Base-by-base conservation (phyloP, 108 stramenopile species). In the Conticribra weissflogii region DNA sequence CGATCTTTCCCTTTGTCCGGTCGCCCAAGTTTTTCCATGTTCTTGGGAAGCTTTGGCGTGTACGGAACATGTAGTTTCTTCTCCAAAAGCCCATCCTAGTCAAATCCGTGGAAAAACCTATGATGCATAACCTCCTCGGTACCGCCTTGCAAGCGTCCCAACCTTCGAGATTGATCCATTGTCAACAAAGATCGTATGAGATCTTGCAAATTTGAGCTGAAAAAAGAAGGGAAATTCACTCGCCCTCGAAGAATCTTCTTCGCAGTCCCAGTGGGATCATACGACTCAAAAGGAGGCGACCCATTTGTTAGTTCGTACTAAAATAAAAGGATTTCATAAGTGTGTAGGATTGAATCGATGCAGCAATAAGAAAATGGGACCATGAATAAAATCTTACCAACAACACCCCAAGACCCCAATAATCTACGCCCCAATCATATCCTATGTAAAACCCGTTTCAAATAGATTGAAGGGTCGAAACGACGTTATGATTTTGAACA, bases 271-370 rank as follows among this genome's bases (percentile, higher is more conserved):
- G 88, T 74, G 58, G 94, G 96, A 71, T 95, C 88, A 56, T 89
- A 85, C 29, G 70, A 61, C 48, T 87, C 86, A 74, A 91, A 95
- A 16, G 94, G 91, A 8, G 85, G 77, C 19, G 72, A 59, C 15
- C 94, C 94, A 29, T 67, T 70, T 16, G 72, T 67, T 63, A 97
- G 89, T 70, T 98, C 97, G 74, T 92, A 98, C 72, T 66, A 21
- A 31, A 66, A 32, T 12, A 54, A 45, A 4, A 46, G 5, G 79
- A 31, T 86, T 90, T 81, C 67, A 3, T 85, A 82, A 92, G 90
- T 95, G 56, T 69, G 80, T 44, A 32, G 25, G 36, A 34, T 14
- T 21, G 9, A 34, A 28, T 54, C 27, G 3, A 44, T 22, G 24
- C 1, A 22, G 49, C n/a, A 25, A 17, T 24, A 63, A 63, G 28